Evolutionary conservation across 2,329 filamentous ascomycete genomes (phyloP).

Genomic region (Diaporthe helianthi): DNA sequence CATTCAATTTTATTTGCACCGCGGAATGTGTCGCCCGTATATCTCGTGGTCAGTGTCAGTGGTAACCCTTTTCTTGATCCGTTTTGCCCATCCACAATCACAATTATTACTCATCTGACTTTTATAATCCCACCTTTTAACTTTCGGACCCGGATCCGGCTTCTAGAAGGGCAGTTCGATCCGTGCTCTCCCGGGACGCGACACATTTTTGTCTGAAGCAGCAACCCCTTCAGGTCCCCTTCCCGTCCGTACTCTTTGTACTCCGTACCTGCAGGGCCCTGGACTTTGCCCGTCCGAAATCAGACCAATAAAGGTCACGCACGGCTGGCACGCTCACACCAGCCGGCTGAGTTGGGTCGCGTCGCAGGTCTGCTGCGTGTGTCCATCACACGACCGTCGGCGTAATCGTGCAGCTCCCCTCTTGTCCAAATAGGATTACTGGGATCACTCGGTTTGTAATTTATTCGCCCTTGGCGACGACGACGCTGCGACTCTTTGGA

Average conservation of each 20-base stretch:
- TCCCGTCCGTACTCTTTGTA: too few relatives aligned
- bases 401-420: conserved; percentile 13
- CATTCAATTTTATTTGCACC: background rate
- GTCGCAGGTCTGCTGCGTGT: conserved; percentile 1
- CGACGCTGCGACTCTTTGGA: background rate
- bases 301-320: conserved; percentile 4
- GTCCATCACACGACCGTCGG: conserved; percentile 2
- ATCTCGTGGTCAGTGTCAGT: too few relatives aligned
- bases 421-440: background rate
- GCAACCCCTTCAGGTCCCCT: background rate
- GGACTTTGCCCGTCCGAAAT: conserved; percentile 7
- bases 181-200: background rate
- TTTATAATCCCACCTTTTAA: background rate
- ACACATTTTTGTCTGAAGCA: background rate
- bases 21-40: background rate
- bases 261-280: background rate
- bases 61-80: background rate
- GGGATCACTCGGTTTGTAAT: background rate
- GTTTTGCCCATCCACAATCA: too few relatives aligned
- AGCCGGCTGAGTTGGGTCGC: background rate
- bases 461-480: background rate
- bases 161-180: too few relatives aligned
- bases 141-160: background rate
- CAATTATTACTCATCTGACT: conserved; percentile 11
- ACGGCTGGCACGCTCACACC: background rate